Percentiles rank a stretch among this genome's conserved stretches.
These are phyloP conservation scores for Trichosporon coremiiforme DNA, from an alignment of 1,284 basidiomycete genomes.

Conservation along the genomic window DNA sequence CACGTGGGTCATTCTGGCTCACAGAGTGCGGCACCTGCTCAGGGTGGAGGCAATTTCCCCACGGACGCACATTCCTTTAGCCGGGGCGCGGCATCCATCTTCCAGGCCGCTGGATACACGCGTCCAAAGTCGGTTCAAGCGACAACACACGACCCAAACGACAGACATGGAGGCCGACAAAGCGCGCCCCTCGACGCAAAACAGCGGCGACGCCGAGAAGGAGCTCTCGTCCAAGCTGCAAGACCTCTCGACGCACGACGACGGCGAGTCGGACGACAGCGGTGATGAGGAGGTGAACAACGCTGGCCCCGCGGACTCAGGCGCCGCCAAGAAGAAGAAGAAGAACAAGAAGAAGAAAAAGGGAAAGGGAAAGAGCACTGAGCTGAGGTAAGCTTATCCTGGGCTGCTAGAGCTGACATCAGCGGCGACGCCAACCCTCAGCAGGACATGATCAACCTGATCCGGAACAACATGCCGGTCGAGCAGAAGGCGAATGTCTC, in stretches of 20 bases:
- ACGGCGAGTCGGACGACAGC: constrained; percentile 22
- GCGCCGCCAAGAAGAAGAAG: constrained; percentile 34
- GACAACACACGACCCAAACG: constrained; percentile 4
- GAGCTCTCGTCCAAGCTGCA: constrained; percentile 26
- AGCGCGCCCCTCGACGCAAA: constrained; percentile 12
- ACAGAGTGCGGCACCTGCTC: not conserved
- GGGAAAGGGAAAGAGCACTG: constrained; percentile 49
- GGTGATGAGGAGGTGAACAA: constrained; percentile 24
- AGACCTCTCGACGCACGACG: constrained; percentile 20
- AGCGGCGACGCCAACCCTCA: constrained; percentile 21
- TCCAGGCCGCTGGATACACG: not conserved
- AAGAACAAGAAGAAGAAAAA: constrained; percentile 39
- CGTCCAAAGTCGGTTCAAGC: not conserved
- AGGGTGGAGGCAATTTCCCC: constrained; percentile 12
- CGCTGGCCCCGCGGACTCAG: constrained; percentile 29
- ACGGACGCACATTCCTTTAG: constrained; percentile 4
- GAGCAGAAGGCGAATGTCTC: constrained; percentile 18
- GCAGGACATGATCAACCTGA: constrained; percentile 25
- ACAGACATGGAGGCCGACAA: constrained; percentile 22
- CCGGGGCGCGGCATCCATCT: constrained; percentile 18
- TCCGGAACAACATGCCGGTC: constrained; percentile 27
- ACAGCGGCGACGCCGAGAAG: constrained; percentile 14
- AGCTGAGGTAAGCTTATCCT: not conserved
- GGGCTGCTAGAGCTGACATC: not conserved
- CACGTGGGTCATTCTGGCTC: not conserved